These are phyloP conservation scores for Colletotrichum sp. DNA, from an alignment of 2,329 filamentous ascomycete species.

Conservation along the genomic window DNA sequence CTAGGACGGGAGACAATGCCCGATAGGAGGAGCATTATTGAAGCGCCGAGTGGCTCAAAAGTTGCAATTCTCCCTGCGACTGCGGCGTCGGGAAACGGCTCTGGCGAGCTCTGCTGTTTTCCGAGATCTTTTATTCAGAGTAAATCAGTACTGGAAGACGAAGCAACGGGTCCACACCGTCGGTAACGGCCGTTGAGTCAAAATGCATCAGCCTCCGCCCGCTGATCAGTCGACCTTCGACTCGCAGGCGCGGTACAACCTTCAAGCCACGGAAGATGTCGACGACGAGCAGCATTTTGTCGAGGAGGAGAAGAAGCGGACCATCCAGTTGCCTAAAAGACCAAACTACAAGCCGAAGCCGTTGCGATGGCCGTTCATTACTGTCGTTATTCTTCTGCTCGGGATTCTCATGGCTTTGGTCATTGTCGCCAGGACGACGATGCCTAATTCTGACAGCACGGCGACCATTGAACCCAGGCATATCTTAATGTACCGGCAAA, in stretches of 20 bases:
- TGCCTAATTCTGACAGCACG: constrained; percentile 35
- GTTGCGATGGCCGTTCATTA: constrained; percentile 37
- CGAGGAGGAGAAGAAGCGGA: background rate
- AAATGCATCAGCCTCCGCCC: constrained; percentile 7
- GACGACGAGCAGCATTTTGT: constrained; percentile 22
- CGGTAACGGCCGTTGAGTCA: background rate
- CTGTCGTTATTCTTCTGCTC: constrained; percentile 27
- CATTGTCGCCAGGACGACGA: constrained; percentile 29
- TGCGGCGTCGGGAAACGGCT: background rate
- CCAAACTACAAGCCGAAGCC: constrained; percentile 36
- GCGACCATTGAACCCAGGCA: constrained; percentile 25
- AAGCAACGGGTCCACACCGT: background rate
- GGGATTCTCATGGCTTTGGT: constrained; percentile 30
- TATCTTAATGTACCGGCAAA: background rate
- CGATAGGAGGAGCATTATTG: background rate
- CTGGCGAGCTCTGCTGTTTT: background rate
- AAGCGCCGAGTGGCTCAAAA: background rate
- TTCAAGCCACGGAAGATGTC: constrained; percentile 32
- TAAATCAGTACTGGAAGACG: background rate
- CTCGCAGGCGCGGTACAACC: constrained; percentile 34
- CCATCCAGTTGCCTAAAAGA: background rate
- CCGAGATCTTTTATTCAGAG: too few species aligned
- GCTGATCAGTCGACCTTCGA: constrained; percentile 27
- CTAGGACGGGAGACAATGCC: background rate
- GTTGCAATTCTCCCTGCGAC: background rate